Percentiles rank a stretch among this genome's conserved stretches.
Conservation (phyloP, 2,329 filamentous ascomycete genomes). For the Phaeosphaeria sp. region DNA sequence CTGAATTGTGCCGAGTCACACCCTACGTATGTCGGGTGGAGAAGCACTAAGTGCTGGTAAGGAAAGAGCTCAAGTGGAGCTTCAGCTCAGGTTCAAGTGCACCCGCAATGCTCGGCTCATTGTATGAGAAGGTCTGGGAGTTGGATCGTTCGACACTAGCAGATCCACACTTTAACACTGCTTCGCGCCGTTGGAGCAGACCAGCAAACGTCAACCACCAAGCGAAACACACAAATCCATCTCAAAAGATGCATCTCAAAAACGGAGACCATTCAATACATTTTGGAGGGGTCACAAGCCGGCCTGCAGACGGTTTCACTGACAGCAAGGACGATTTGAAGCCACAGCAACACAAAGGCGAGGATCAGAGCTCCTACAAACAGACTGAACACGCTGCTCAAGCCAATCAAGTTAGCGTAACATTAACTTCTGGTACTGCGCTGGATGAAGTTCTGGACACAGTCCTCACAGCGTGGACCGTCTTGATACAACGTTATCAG, state of each 20-base stretch:
- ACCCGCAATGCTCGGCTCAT: constrained; percentile 27
- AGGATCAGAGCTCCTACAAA: constrained; percentile 1
- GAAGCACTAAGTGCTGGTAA: constrained; percentile 16
- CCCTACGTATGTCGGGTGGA: constrained; percentile 19
- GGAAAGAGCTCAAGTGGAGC: constrained; percentile 17
- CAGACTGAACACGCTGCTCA: constrained; percentile 8
- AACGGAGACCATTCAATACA: constrained; percentile 24
- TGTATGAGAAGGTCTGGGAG: constrained; percentile 26
- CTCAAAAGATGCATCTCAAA: constrained; percentile 27
- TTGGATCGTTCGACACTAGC: constrained; percentile 12
- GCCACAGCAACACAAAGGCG: constrained; percentile 6
- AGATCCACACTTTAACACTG: constrained; percentile 10
- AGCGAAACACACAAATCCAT: constrained; percentile 6
- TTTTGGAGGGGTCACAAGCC: constrained; percentile 7
- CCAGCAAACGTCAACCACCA: constrained; percentile 5
- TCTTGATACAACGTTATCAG: constrained; percentile 41
- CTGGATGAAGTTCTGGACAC: constrained; percentile 24
- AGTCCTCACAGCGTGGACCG: constrained; percentile 39
- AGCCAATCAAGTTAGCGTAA: constrained; percentile 24
- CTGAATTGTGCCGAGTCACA: constrained; percentile 13
- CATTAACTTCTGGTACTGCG: constrained; percentile 11
- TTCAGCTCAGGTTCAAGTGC: constrained; percentile 12
- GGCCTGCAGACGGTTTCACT: constrained; percentile 8
- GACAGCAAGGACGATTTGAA: constrained; percentile 13
- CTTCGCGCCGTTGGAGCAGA: neutral